Evolutionary conservation across 352 stramenopile genomes (phyloP), one percentile per base, ranked within the genome.

Genomic region (Globisporangium rhizosaccharum): DNA sequence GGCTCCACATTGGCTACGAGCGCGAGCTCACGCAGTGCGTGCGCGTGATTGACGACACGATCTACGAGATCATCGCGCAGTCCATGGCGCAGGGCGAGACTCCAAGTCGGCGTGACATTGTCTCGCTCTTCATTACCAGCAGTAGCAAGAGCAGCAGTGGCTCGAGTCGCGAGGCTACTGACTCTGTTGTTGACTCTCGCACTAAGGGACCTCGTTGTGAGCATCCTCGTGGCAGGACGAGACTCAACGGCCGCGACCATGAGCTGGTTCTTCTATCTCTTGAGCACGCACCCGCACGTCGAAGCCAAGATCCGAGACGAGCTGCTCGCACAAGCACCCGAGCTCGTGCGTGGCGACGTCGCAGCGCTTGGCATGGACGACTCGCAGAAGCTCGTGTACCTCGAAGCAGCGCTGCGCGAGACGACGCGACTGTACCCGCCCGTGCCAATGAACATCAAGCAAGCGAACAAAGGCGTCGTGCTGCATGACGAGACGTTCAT

Each of bases 401-500:
- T 70, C 2, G 48, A 63, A 12, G 70, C 58, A 8, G 54, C 67
- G 20, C 28, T 83, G 8, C 53, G 48, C 3, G 70, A 84, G 53
- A 71, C 61, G 11, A 53, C 79, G 3, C 65, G 73, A 0, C 50
- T 82, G 20, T 66, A 71, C 46, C 65, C 70, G 18, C 26, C 62
- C 17, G 70, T 75, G 2, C 70, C 73, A 9, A 52, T 53, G 26
- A 75, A 80, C 39, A 50, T 59, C 12, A 68, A 67, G 37, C 37
- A 62, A 17, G 53, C 60, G 6, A 63, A 58, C n/a, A 53, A 61
- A 1, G 79, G 85, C 63, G 77, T 75, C 0, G 58, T 80, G 59
- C 68, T 87, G 10, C 62, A 71, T 37, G 76, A 91, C 55, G 81
- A 72, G 48, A 88, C 79, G n/a, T 77, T 79, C 39, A 59, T 91